Evolutionary conservation across 2,329 filamentous ascomycete genomes (phyloP).

Genomic region (Penicillium sp.): DNA sequence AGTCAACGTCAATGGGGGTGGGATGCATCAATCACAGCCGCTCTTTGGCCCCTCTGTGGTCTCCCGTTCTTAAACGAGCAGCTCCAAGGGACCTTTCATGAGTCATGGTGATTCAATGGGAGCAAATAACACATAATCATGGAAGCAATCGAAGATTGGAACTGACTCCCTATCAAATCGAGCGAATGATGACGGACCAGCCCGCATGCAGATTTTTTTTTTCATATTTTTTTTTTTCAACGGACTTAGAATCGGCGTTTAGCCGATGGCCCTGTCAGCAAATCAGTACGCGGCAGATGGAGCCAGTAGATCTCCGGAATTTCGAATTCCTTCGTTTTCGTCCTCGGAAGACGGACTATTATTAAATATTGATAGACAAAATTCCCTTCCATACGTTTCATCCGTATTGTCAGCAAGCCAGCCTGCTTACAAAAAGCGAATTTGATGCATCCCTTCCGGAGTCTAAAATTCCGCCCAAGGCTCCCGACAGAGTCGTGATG

Average conservation of each 20-base stretch:
- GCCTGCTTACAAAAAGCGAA: not conserved
- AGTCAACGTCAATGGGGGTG: conserved; percentile 1
- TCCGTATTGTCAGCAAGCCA: not conserved
- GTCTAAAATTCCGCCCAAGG: conserved; percentile 12
- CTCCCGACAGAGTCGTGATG: too few relatives aligned
- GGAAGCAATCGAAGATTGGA: not conserved
- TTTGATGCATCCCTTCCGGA: conserved; percentile 12
- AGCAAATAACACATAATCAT: not conserved
- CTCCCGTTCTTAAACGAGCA: conserved; percentile 7
- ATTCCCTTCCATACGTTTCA: not conserved
- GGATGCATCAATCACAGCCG: not conserved
- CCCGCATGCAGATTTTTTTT: conserved; percentile 13
- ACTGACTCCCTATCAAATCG: not conserved
- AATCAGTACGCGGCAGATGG: not conserved
- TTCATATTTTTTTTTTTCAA: conserved; percentile 1
- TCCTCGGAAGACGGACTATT: not conserved
- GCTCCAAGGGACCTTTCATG: conserved; percentile 26
- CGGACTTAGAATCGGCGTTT: conserved; percentile 27
- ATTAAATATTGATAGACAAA: not conserved
- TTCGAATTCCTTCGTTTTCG: conserved; percentile 12
- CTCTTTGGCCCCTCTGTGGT: not conserved
- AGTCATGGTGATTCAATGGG: conserved; percentile 25
- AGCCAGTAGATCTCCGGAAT: conserved; percentile 7
- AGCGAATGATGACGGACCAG: not conserved
- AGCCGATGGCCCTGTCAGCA: conserved; percentile 13